Conservation (phyloP, 768 basidiomycete species). For the Leccinum aurantiacum region DNA sequence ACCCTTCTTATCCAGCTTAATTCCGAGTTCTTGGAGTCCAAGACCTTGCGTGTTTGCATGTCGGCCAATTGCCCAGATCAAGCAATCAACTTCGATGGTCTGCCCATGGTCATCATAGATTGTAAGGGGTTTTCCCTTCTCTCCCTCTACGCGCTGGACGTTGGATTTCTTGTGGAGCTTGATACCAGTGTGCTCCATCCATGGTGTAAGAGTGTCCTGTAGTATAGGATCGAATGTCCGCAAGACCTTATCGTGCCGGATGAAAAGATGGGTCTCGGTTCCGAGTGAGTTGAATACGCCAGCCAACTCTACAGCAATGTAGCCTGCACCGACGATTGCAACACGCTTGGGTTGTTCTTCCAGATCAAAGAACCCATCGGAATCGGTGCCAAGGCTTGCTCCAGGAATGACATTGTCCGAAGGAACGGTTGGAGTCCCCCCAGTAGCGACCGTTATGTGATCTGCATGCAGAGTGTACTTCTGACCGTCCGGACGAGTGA, state of each 20-base stretch:
- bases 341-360: constrained; percentile 90
- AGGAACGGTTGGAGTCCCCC: constrained; percentile 82
- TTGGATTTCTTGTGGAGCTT: constrained; percentile 79
- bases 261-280: constrained; percentile 88
- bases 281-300: constrained; percentile 92
- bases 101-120: constrained; percentile 76
- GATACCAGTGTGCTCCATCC: constrained; percentile 96
- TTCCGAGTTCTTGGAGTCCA: constrained; percentile 74
- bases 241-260: constrained; percentile 85
- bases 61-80: constrained; percentile 96
- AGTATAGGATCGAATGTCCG: constrained; percentile 89
- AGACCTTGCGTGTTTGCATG: constrained; percentile 75
- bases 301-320: constrained; percentile 96
- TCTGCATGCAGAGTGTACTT: constrained; percentile 76
- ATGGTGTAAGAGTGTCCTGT: constrained; percentile 79
- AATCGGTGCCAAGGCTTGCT: constrained; percentile 85
- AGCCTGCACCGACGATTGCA: constrained; percentile 94
- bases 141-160: constrained; percentile 74
- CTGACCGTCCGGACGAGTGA: constrained; percentile 64
- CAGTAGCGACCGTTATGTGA: constrained; percentile 81
- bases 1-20: constrained; percentile 76
- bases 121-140: constrained; percentile 67
- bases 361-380: constrained; percentile 96
- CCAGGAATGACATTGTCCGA: constrained; percentile 81
- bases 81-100: constrained; percentile 77